A percentile compares a stretch with the other conserved stretches of the same genome.
phyloP scores from a whole-genome alignment of 331 rosid genomes.

The Malus hybrid region DNA sequence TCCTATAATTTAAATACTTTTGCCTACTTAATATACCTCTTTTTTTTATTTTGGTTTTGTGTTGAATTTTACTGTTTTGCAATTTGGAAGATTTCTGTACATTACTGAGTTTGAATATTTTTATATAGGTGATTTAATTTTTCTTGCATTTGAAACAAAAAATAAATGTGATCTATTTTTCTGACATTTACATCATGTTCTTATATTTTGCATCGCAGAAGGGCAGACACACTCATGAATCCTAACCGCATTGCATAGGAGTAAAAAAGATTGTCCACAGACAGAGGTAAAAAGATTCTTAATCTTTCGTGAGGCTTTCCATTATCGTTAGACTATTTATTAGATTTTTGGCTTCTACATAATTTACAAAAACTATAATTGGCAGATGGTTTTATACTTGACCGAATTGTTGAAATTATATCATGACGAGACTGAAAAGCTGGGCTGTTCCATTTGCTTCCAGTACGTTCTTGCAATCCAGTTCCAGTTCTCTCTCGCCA shows the following conservation, averaged over 20 bases:
- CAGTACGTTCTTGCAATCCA: too few relatives aligned
- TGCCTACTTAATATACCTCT: too few relatives aligned
- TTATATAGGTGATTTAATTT: too few relatives aligned
- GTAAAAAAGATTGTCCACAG: slow-evolving; percentile 94
- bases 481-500: too few relatives aligned
- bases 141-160: too few relatives aligned
- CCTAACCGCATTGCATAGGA: slow-evolving; percentile 66
- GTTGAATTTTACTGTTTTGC: too few relatives aligned
- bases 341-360: slow-evolving; percentile 13
- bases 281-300: slow-evolving; percentile 65
- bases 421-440: slow-evolving; percentile 14
- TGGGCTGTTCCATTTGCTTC: too few relatives aligned
- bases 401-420: slow-evolving; percentile 86
- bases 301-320: slow-evolving; percentile 17
- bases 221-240: slow-evolving; percentile 63
- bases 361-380: slow-evolving; percentile 71
- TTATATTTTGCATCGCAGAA: slow-evolving; percentile 37
- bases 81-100: too few relatives aligned
- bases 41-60: too few relatives aligned
- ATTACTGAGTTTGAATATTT: too few relatives aligned
- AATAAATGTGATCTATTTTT: neutral
- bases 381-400: slow-evolving; percentile 94
- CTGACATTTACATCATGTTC: neutral
- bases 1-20: too few relatives aligned
- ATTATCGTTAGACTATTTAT: slow-evolving; percentile 6